Evolutionary conservation across 352 stramenopile species (phyloP), one percentile per base, ranked within the genome.

Genomic region (Globisporangium apiculatum): DNA sequence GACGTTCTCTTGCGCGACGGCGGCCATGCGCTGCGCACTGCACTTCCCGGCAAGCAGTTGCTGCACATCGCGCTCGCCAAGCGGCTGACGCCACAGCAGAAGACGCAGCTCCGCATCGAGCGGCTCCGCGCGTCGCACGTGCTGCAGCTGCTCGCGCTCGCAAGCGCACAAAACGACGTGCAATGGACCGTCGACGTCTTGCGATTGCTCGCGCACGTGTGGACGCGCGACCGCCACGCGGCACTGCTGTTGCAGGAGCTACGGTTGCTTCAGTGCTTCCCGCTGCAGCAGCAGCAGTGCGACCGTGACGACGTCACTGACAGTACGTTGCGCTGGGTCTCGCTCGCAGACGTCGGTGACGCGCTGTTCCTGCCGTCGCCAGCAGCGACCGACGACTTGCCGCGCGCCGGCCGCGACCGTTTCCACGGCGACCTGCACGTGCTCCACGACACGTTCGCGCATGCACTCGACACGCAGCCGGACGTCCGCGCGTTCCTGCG

Each of bases 181-280:
- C n/a, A 55, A 2, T 73, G 72, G 62, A 73, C 73, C 3, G 68
- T 73, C 8, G 60, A 71, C 10, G 56, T 91, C 36, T 48, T 91
- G 1, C 50, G 72, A 17, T 46, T 88, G 1, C 61, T 93, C 11
- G 64, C 64, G n/a, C 86, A 79, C 47, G 37, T 92, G 35, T 83
- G 71, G 69, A 75, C 74, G 43, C 72, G 71, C 38, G 76, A 88
- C 53, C 72, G 73, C 7, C 72, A 85, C 51, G 63, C 66, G 1
- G 48, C 53, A 0, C 62, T 90, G 36, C 47, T 86, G 15, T 56
- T 79, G 4, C 71, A 90, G 49, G 83, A 92, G 61, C 61, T 93
- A 37, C 71, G 79, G 14, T 60, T 86, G n/a, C 76, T 91, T 58
- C 75, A 75, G 66, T 93, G 80, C 46, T 90, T 93, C 48, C 80